Base-by-base conservation (phyloP, 805 yeast genomes). In the Soucietia sequanensis region DNA sequence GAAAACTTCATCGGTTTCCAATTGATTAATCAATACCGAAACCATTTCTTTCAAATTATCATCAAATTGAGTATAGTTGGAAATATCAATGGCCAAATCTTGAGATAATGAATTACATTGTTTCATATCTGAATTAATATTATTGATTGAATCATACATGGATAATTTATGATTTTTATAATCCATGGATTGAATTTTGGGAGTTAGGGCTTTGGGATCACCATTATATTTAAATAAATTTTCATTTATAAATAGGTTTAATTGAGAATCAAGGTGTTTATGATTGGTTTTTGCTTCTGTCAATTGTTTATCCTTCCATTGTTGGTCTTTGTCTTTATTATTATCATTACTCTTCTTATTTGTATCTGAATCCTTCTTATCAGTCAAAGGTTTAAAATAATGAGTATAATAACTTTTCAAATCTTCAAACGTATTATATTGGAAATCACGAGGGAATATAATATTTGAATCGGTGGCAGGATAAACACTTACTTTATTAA, bases 1-100 rank as follows among this genome's bases (percentile, higher is more conserved):
- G n/a, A 40, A 16, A 20, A 42, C 38, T 12, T 27, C 34, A n/a
- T 40, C 44, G 12, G 26, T 37, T n/a, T 37, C 26, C 14, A 40
- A 22, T 15, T 40, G 41, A 14, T 33, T 11, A 4, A 31, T 20
- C 6, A 40, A 23, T 16, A 12, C 23, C 20, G 15, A 27, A 5
- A 23, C 28, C 19, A 35, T 26, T n/a, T n/a, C 13, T 9, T 29
- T 37, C n/a, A 39, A 18, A 12, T 18, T 14, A 18, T 31, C 23
- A 15, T 39, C 42, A 11, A 35, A 23, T 12, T 14, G 11, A 8
- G 9, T 31, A 6, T 29, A 31, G 6, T 31, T 23, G 10, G 36
- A 18, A 10, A 39, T 31, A 9, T 35, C 26, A 2, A 39, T 17
- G 7, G 27, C 29, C 14, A 39, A 7, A 5, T 23, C 26, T 7